These are phyloP conservation scores for Globisporangium uncinulatum DNA, from an alignment of 352 stramenopile genomes.

Conservation along the genomic window DNA sequence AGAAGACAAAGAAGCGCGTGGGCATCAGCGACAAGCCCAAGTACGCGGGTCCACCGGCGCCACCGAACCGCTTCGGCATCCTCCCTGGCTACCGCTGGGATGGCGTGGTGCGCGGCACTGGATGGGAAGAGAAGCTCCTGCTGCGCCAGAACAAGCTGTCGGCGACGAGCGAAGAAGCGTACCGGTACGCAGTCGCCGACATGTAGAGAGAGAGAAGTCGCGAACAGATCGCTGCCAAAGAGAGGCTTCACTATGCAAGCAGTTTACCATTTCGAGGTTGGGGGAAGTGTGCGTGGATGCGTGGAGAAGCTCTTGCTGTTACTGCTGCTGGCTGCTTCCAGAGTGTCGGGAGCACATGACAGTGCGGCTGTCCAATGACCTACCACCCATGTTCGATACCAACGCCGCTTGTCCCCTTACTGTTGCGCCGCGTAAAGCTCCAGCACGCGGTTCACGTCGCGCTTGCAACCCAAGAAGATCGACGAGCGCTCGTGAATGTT, in stretches of 20 bases:
- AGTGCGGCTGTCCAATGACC: no score
- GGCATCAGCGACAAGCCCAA: slow-evolving; percentile 37
- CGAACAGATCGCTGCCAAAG: background rate
- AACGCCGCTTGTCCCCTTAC: slow-evolving; percentile 13
- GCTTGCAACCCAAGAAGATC: slow-evolving; percentile 95
- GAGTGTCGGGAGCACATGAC: no score
- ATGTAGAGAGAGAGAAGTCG: slow-evolving; percentile 46
- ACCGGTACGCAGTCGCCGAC: slow-evolving; percentile 75
- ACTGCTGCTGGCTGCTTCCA: no score
- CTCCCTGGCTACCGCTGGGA: slow-evolving; percentile 98
- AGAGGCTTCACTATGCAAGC: background rate
- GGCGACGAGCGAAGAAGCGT: slow-evolving; percentile 64
- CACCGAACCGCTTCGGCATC: slow-evolving; percentile 87
- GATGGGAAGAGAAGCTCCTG: slow-evolving; percentile 94
- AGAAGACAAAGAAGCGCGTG: slow-evolving; percentile 14
- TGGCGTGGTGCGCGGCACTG: slow-evolving; percentile 94
- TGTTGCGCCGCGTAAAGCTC: slow-evolving; percentile 67
- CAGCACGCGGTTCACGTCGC: slow-evolving; percentile 79
- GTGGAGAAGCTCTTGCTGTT: background rate
- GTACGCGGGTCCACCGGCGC: slow-evolving; percentile 66
- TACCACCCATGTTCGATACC: no score
- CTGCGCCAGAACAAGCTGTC: slow-evolving; percentile 61
- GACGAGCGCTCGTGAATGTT: slow-evolving; percentile 97
- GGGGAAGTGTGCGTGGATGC: background rate
- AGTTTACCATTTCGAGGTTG: background rate